These are phyloP conservation scores for Teunomyces aglyptinius DNA, from an alignment of 805 yeast genomes.

Conservation along the genomic window DNA sequence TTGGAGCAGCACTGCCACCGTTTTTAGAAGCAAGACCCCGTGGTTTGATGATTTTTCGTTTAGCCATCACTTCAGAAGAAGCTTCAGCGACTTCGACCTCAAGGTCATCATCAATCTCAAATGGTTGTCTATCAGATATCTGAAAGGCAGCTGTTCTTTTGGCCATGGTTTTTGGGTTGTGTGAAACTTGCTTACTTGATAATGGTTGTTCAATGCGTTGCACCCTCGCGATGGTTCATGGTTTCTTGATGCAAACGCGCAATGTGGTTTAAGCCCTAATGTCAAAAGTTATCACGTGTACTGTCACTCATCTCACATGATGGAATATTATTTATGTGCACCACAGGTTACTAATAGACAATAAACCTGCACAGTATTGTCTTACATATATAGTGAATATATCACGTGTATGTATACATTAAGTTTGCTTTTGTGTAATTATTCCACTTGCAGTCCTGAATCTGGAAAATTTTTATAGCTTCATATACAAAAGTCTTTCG, in stretches of 20 bases:
- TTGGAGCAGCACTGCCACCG: background rate
- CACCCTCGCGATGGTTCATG: too few relatives aligned
- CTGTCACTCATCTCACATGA: background rate
- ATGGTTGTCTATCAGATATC: conserved; percentile 49
- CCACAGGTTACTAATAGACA: background rate
- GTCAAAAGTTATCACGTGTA: background rate
- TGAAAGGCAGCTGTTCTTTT: conserved; percentile 71
- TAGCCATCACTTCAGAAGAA: conserved; percentile 59
- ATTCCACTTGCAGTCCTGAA: background rate
- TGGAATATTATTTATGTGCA: background rate
- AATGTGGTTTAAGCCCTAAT: background rate
- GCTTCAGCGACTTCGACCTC: conserved; percentile 44
- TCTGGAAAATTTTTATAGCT: conserved; percentile 12
- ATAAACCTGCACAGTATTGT: background rate
- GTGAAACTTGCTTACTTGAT: background rate
- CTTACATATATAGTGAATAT: background rate
- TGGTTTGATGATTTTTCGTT: conserved; percentile 67
- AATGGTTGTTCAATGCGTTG: background rate
- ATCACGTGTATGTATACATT: background rate
- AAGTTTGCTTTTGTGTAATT: background rate
- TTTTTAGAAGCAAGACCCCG: background rate
- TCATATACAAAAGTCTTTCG: conserved; percentile 6
- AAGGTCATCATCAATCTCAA: conserved; percentile 38
- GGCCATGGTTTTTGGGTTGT: conserved; percentile 41
- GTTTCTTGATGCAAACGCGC: background rate